Evolutionary conservation across 257 asterid genomes (phyloP).

Genomic region (Anisodus tanguticus): DNA sequence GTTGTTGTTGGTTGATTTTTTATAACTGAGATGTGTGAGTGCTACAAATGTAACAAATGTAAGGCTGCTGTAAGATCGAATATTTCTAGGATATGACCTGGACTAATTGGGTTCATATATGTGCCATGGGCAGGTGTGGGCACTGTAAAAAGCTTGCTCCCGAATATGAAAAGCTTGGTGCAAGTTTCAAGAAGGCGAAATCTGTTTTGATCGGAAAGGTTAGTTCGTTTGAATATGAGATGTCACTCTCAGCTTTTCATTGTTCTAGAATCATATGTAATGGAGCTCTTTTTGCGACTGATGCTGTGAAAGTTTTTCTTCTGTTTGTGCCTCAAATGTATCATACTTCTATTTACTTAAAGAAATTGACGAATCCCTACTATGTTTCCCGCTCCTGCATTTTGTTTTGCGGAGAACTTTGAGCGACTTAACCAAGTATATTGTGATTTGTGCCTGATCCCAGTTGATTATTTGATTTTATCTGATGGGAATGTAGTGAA

Average conservation of each 20-base stretch:
- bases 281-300: not conserved
- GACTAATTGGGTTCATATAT: conserved; percentile 23
- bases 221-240: conserved; percentile 26
- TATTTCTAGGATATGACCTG: not conserved
- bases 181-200: conserved; percentile 91
- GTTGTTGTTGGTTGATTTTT: too few relatives aligned
- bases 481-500: not conserved
- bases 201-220: conserved; percentile 94
- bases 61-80: not conserved
- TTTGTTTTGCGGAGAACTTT: not conserved
- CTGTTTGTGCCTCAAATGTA: not conserved
- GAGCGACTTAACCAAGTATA: not conserved
- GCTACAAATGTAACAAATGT: conserved; percentile 7
- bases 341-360: not conserved
- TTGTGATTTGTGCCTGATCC: conserved; percentile 24
- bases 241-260: not conserved
- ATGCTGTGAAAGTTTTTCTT: not conserved
- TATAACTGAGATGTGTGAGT: not conserved
- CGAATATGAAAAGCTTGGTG: conserved; percentile 86
- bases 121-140: conserved; percentile 77
- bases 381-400: not conserved
- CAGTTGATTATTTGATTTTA: not conserved
- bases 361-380: not conserved
- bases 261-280: not conserved
- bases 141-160: conserved; percentile 99